Conservation (phyloP, 257 asterid species). For the Cynanchum wilfordii region DNA sequence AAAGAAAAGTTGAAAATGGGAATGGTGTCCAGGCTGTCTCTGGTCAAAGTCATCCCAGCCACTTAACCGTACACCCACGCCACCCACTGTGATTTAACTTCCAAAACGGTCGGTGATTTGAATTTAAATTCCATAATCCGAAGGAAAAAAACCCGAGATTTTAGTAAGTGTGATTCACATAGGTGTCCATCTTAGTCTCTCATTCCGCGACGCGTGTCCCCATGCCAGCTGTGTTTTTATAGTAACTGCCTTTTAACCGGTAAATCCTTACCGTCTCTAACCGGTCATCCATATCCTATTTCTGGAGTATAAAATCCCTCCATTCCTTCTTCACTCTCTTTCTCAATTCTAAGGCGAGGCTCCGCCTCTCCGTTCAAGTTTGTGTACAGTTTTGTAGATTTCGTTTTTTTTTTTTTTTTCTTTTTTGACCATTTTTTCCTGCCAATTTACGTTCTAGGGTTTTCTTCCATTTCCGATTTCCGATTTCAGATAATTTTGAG, state of each 20-base stretch:
- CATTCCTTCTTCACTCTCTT: neutral
- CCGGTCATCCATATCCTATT: slow-evolving; percentile 48
- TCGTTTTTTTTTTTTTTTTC: too few species aligned
- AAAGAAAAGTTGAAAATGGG: neutral
- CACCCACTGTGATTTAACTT: slow-evolving; percentile 38
- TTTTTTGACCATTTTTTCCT: too few species aligned
- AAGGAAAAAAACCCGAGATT: slow-evolving; percentile 25
- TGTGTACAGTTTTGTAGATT: slow-evolving; percentile 18
- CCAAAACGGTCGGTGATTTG: slow-evolving; percentile 84
- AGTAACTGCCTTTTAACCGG: slow-evolving; percentile 62
- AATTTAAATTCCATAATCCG: slow-evolving; percentile 21
- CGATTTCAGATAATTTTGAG: too few species aligned
- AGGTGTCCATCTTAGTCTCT: slow-evolving; percentile 31
- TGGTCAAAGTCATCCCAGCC: slow-evolving; percentile 24
- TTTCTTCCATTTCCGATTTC: neutral
- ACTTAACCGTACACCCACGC: slow-evolving; percentile 15
- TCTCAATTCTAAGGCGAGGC: slow-evolving; percentile 43
- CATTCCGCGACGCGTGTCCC: slow-evolving; percentile 53
- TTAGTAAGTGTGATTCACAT: slow-evolving; percentile 23
- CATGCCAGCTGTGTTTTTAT: slow-evolving; percentile 50
- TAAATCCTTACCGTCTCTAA: slow-evolving; percentile 39
- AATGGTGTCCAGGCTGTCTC: slow-evolving; percentile 23
- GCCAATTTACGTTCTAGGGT: too few species aligned
- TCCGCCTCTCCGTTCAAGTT: slow-evolving; percentile 43
- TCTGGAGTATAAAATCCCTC: slow-evolving; percentile 28